These are phyloP conservation scores for Dactylellina sp. DNA, from an alignment of 2,329 filamentous ascomycete species.

Conservation along the genomic window DNA sequence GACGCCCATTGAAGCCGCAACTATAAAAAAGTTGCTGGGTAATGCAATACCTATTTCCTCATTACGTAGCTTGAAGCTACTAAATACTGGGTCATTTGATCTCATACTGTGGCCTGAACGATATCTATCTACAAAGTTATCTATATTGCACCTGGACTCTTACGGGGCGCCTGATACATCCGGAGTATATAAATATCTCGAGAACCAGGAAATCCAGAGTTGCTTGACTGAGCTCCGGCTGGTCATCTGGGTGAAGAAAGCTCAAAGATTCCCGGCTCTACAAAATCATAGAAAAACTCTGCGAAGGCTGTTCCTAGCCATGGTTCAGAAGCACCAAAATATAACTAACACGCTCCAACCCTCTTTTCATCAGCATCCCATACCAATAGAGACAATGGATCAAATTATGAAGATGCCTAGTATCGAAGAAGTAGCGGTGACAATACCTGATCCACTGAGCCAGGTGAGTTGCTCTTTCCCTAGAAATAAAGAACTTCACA, in stretches of 20 bases:
- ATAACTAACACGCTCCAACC: background rate
- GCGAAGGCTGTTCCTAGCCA: slow-evolving; percentile 11
- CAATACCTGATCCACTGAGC: background rate
- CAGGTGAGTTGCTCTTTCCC: background rate
- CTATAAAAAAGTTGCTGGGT: background rate
- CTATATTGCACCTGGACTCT: slow-evolving; percentile 6
- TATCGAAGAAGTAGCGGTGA: slow-evolving; percentile 15
- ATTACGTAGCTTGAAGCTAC: background rate
- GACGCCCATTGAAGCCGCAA: background rate
- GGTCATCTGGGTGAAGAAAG: background rate
- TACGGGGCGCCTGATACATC: background rate
- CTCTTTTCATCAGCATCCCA: background rate
- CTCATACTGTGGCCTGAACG: slow-evolving; percentile 9
- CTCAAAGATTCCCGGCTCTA: slow-evolving; percentile 13
- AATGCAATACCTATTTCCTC: background rate
- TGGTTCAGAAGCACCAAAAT: background rate
- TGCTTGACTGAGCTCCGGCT: slow-evolving; percentile 11
- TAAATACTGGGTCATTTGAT: slow-evolving; percentile 13
- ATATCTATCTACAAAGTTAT: background rate
- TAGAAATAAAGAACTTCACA: too few species aligned
- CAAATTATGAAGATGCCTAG: slow-evolving; percentile 19
- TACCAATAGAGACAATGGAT: slow-evolving; percentile 1
- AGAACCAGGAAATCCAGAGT: background rate
- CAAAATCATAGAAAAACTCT: slow-evolving; percentile 19
- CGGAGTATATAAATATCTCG: slow-evolving; percentile 15